Conservation (phyloP, 106 monocot genomes). For the Phalaenopsis equestris region DNA sequence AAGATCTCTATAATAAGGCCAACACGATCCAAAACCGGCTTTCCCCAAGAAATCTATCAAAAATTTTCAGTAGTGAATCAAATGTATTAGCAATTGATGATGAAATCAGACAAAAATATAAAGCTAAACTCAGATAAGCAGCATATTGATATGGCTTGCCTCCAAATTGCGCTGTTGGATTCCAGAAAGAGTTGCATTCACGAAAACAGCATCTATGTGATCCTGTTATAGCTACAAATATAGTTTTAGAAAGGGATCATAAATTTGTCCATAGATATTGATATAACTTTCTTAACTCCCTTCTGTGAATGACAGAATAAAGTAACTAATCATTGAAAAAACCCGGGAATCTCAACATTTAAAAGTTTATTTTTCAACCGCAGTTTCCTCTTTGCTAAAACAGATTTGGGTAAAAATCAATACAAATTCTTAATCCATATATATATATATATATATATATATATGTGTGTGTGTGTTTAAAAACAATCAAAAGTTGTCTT, state of each 20-base stretch:
- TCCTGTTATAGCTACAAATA: conserved; percentile 31
- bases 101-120: background rate
- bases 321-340: background rate
- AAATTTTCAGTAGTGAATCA: conserved; percentile 1
- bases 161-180: conserved; percentile 95
- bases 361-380: no score
- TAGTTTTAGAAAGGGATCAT: background rate
- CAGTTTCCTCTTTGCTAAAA: no score
- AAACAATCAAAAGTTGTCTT: background rate
- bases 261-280: background rate
- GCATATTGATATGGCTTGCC: conserved; percentile 28
- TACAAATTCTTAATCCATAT: no score
- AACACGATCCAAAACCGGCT: conserved; percentile 90
- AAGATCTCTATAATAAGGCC: conserved; percentile 96
- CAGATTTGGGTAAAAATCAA: no score
- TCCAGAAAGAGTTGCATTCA: conserved; percentile 89
- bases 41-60: conserved; percentile 64
- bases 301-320: background rate
- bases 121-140: background rate
- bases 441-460: no score
- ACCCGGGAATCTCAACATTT: no score
- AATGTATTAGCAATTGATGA: conserved; percentile 5
- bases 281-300: background rate
- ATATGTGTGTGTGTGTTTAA: no score
- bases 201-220: conserved; percentile 76